Percentiles rank a stretch among this genome's conserved stretches.
phyloP scores from a whole-genome alignment of 2,329 filamentous ascomycete species.

The Colletotrichum tofieldiae region DNA sequence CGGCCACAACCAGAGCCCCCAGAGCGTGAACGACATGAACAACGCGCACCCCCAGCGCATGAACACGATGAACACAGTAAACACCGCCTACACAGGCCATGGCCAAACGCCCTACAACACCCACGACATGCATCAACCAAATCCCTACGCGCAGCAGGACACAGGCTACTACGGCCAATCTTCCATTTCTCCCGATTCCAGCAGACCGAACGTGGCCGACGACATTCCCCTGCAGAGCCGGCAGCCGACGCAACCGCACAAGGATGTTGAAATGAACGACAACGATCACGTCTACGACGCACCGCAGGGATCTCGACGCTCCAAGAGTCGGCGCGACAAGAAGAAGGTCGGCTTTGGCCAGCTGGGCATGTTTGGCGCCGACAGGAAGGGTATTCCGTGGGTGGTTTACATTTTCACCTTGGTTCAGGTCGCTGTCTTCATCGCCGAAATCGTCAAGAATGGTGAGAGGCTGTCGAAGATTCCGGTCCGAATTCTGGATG shows the following conservation, averaged over 20 bases:
- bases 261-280: constrained; percentile 59
- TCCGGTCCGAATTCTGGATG: background rate
- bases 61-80: constrained; percentile 35
- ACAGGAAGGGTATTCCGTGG: constrained; percentile 77
- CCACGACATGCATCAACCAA: constrained; percentile 22
- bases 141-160: constrained; percentile 58
- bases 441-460: constrained; percentile 89
- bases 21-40: constrained; percentile 39
- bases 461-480: constrained; percentile 66
- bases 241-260: constrained; percentile 47
- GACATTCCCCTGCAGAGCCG: constrained; percentile 72
- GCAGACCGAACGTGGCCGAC: constrained; percentile 57
- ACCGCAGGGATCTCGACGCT: constrained; percentile 52
- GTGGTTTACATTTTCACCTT: constrained; percentile 86
- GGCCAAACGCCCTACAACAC: constrained; percentile 22
- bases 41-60: constrained; percentile 48
- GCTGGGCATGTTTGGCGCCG: constrained; percentile 71
- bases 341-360: constrained; percentile 70
- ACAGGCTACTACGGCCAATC: constrained; percentile 70
- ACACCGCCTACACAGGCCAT: constrained; percentile 35
- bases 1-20: constrained; percentile 44
- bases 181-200: constrained; percentile 54
- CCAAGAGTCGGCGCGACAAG: constrained; percentile 49
- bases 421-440: constrained; percentile 87
- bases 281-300: constrained; percentile 77